A percentile compares a stretch with the other conserved stretches of the same genome.
Evolutionary conservation across 495 filamentous ascomycete species (phyloP).

Genomic region (Xylaria curta): DNA sequence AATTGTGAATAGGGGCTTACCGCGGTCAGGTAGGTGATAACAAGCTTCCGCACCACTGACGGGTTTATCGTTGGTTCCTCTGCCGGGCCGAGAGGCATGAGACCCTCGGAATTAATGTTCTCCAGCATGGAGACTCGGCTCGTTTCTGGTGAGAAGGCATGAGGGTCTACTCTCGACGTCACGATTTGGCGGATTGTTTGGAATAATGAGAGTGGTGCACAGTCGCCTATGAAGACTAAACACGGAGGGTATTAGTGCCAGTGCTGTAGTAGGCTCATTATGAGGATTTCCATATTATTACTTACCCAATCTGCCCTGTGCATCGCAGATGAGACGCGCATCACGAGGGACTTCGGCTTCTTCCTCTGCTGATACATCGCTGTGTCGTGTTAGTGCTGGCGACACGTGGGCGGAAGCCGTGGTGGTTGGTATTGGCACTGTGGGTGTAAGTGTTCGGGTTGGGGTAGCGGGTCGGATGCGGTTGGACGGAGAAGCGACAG

Average conservation of each 20-base stretch:
- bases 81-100: slow-evolving; percentile 20
- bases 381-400: slow-evolving; percentile 23
- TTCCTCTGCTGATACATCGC: slow-evolving; percentile 41
- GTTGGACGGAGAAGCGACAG: slow-evolving; percentile 12
- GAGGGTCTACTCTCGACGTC: slow-evolving; percentile 65
- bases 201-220: slow-evolving; percentile 70
- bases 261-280: background rate
- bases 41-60: slow-evolving; percentile 28
- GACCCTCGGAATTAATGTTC: slow-evolving; percentile 39
- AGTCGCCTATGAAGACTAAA: slow-evolving; percentile 69
- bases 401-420: slow-evolving; percentile 13
- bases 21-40: slow-evolving; percentile 45
- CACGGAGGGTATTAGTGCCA: background rate
- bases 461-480: background rate
- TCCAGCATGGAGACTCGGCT: slow-evolving; percentile 71
- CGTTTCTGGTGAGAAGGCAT: slow-evolving; percentile 69
- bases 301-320: slow-evolving; percentile 62
- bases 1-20: slow-evolving; percentile 24
- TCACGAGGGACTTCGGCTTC: slow-evolving; percentile 55
- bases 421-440: background rate
- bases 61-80: slow-evolving; percentile 34
- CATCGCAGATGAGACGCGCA: slow-evolving; percentile 62
- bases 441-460: slow-evolving; percentile 19
- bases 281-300: background rate
- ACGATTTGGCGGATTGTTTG: slow-evolving; percentile 72